These are phyloP conservation scores for Bipolaris victoriae DNA, from an alignment of 2,329 filamentous ascomycete genomes.

Conservation along the genomic window DNA sequence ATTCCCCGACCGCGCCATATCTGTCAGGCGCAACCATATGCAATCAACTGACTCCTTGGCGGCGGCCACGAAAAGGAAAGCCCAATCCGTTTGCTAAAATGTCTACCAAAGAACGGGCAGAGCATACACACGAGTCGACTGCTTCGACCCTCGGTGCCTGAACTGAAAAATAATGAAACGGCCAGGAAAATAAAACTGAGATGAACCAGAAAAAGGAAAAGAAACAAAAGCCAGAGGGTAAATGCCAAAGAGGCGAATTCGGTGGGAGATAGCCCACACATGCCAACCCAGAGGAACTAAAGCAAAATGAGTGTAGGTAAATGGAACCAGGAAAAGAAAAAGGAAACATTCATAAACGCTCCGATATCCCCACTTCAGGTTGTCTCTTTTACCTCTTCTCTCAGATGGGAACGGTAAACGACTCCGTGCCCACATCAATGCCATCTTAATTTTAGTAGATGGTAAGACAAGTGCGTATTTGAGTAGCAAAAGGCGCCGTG, in stretches of 20 bases:
- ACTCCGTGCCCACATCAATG: not conserved
- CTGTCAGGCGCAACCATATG: too few species aligned
- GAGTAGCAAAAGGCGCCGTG: not conserved
- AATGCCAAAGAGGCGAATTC: too few species aligned
- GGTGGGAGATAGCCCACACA: too few species aligned
- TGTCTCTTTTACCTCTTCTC: not conserved
- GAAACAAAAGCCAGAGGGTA: not conserved
- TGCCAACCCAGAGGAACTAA: not conserved
- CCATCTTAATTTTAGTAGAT: not conserved
- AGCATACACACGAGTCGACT: not conserved
- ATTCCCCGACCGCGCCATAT: too few species aligned
- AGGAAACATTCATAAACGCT: not conserved
- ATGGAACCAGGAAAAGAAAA: not conserved
- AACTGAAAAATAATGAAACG: not conserved
- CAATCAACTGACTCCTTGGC: too few species aligned
- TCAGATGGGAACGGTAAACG: not conserved
- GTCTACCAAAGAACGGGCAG: not conserved
- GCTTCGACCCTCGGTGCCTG: not conserved
- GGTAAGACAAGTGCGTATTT: not conserved
- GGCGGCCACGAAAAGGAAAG: too few species aligned
- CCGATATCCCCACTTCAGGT: not conserved
- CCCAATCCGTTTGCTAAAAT: too few species aligned
- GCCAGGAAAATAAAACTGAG: not conserved
- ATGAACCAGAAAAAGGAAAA: too few species aligned
- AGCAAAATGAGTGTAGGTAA: not conserved